Evolutionary conservation across 2,329 filamentous ascomycete species (phyloP), one percentile per base, ranked within the genome.

Genomic region (Xylariaceae sp.): DNA sequence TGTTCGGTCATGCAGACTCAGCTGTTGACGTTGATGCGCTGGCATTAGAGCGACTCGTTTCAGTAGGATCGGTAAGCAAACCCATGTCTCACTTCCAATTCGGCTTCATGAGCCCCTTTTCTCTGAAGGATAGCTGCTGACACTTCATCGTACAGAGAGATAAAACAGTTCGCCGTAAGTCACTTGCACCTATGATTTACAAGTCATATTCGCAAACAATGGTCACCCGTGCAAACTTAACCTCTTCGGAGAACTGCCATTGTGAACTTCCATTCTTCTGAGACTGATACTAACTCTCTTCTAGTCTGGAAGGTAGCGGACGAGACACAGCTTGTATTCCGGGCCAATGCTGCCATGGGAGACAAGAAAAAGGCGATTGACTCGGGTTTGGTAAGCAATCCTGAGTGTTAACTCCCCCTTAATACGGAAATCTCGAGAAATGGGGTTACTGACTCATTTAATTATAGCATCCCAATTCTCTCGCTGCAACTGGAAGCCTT

Each of bases 1-100:
- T 99, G 0, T 97, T 97, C 71, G 94, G 94, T 50, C 94, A 99
- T 75, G 93, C 97, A 72, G 93, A 97, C 72, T 83, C 90, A 64
- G 89, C 97, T 4, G 81, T 93, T 44, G 90, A 92, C 69, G 84
- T 99, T 57, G 89, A 90, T 64, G 88, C 90, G 18, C 81, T 96
- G 63, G 87, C 88, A 1, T 86, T 92, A 67, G 94, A 97, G 74
- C 87, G 91, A 53, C 97, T 94, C 72, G 82, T 97, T 61, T 94
- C 88, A 62, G 94, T 96, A 15, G 94, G 94, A 57, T 88, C 91
- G 30, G 61, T 63, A 59, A 63, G 61, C 44, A 37, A n/a, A 9
- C 11, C 55, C 9, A 4, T 7, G 41, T 41, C 41, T 48, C 18
- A 37, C 50, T 34, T 37, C n/a, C 23, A 3, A 23, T 13, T 10